Percentiles rank a stretch among this genome's conserved stretches.
These are phyloP conservation scores for Plectosphaerella plurivora DNA, from an alignment of 2,329 filamentous ascomycete genomes.

Conservation along the genomic window DNA sequence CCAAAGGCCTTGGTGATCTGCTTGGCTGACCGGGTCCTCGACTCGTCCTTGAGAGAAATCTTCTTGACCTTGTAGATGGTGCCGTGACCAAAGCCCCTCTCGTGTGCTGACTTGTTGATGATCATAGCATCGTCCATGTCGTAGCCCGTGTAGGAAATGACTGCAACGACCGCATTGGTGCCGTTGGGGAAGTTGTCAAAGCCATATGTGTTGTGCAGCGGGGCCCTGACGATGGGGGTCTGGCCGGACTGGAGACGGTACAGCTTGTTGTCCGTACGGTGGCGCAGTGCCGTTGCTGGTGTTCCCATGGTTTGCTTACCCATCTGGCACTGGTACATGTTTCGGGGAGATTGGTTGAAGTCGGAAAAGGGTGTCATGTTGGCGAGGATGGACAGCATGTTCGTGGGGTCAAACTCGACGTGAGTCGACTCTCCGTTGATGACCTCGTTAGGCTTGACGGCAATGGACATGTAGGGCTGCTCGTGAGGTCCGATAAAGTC, in stretches of 20 bases:
- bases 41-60: slow-evolving; percentile 77
- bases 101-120: slow-evolving; percentile 93
- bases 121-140: slow-evolving; percentile 99
- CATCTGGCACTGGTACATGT: slow-evolving; percentile 99
- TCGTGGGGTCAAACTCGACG: slow-evolving; percentile 89
- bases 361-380: slow-evolving; percentile 99
- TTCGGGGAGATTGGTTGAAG: slow-evolving; percentile 96
- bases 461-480: slow-evolving; percentile 98
- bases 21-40: slow-evolving; percentile 59
- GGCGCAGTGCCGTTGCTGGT: slow-evolving; percentile 75
- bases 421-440: slow-evolving; percentile 86
- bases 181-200: slow-evolving; percentile 98
- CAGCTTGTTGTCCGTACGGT: slow-evolving; percentile 95
- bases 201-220: slow-evolving; percentile 92
- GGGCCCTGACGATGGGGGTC: slow-evolving; percentile 86
- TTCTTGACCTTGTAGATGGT: slow-evolving; percentile 98
- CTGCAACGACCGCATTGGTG: slow-evolving; percentile 90
- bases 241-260: slow-evolving; percentile 94
- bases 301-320: slow-evolving; percentile 99
- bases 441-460: slow-evolving; percentile 83
- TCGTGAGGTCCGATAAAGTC: slow-evolving; percentile 92
- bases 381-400: slow-evolving; percentile 94
- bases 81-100: slow-evolving; percentile 91
- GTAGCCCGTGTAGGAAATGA: slow-evolving; percentile 98
- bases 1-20: slow-evolving; percentile 81